Base-by-base conservation (phyloP, 2,329 filamentous ascomycete species). In the Alternaria consortialis region DNA sequence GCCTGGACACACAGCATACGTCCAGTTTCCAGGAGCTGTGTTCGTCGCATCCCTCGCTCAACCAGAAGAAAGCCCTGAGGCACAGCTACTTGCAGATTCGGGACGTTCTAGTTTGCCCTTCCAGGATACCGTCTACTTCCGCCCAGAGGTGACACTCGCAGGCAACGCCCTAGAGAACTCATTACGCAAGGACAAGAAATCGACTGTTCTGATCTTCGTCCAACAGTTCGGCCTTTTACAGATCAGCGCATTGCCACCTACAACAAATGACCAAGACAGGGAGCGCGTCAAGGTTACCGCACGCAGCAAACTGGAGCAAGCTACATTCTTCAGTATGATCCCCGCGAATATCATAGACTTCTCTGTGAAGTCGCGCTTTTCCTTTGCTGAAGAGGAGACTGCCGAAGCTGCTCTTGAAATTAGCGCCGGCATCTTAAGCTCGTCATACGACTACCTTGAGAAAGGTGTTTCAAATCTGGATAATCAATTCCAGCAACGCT, bases 221-320 rank as follows among this genome's bases (percentile, higher is more conserved):
- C 82, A 85, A 64, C 83, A 84, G 36, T 85, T 84, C 69, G 88
- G 88, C 12, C 75, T 88, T n/a, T 75, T 89, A 50, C 83, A 86
- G 53, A 76, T 88, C 39, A 80, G 80, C 52, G 81, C 82, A 13
- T 73, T 86, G 29, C 83, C 87, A 15, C 82, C 90, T 27, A 87
- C 86, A 5, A 89, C 86, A 12, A 87, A 89, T 4, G 82, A 86
- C 5, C 56, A 67, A 13, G 64, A 69, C 11, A 56, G 60, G 20
- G 89, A 74, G 48, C 75, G 74, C 27, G 64, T 68, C 9, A 81
- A 81, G 66, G 87, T 97, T 15, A 94, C 91, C 1, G 91, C 92
- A 7, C 95, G 93, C 79, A 92, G 89, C 79, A 97, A 95, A 79
- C 85, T 99, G 40, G 93, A 97, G 74, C 94, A 99, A 80, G 94